Percentiles rank a stretch among this genome's conserved stretches.
Conservation (phyloP, 148 eudicot genomes). For the Cornus florida region DNA sequence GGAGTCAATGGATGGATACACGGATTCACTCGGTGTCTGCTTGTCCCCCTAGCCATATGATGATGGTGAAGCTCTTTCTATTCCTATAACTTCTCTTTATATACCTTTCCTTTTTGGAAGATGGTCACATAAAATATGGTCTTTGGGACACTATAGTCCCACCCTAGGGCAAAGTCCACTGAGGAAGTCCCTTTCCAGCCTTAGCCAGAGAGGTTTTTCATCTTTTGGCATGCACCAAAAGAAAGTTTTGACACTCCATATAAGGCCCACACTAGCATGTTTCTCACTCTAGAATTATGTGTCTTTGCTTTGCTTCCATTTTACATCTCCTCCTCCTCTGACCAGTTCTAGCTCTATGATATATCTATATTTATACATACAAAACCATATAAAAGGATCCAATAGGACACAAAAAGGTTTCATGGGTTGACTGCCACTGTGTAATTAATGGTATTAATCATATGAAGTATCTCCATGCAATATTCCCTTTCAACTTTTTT, state of each 20-base stretch:
- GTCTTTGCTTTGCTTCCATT: slow-evolving; percentile 39
- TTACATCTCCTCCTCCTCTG: slow-evolving; percentile 20
- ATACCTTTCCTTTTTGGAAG: background rate
- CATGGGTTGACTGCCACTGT: too few relatives aligned
- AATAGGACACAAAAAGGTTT: too few relatives aligned
- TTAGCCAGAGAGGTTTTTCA: slow-evolving; percentile 6
- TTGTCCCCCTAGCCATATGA: slow-evolving; percentile 27
- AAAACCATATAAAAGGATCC: too few relatives aligned
- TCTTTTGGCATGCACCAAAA: slow-evolving; percentile 32
- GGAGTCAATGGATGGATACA: slow-evolving; percentile 13
- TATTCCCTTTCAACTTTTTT: too few relatives aligned
- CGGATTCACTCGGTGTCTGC: slow-evolving; percentile 21
- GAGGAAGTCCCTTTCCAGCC: slow-evolving; percentile 29
- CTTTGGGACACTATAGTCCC: slow-evolving; percentile 18
- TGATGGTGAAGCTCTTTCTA: background rate
- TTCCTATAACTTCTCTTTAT: background rate
- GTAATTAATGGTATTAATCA: too few relatives aligned
- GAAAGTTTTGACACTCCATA: slow-evolving; percentile 6
- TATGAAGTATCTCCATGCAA: too few relatives aligned
- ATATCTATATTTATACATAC: background rate
- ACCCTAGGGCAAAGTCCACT: slow-evolving; percentile 31
- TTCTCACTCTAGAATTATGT: slow-evolving; percentile 14
- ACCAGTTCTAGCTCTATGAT: slow-evolving; percentile 5
- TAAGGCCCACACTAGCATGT: background rate
- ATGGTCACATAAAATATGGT: background rate